phyloP scores from a whole-genome alignment of 345 rosid genomes.

The Sisymbrium irio region DNA sequence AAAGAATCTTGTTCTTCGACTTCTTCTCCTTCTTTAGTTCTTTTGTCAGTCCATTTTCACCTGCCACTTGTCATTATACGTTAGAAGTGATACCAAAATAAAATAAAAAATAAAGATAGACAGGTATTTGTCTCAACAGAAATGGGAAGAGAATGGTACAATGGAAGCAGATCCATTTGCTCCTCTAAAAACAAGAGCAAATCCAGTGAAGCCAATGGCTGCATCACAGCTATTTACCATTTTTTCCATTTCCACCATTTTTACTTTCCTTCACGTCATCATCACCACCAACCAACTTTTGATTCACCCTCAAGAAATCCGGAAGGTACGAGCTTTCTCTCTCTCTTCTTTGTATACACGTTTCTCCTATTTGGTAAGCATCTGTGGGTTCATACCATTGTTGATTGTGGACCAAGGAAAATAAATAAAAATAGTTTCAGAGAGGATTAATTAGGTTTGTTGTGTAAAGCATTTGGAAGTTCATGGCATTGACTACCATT shows the following conservation, averaged over 20 bases:
- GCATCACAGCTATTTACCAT: constrained; percentile 66
- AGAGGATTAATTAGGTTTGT: background rate
- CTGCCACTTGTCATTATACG: constrained; percentile 6
- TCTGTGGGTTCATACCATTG: constrained; percentile 3
- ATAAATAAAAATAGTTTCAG: background rate
- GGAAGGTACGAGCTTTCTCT: constrained; percentile 43
- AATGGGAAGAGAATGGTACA: constrained; percentile 63
- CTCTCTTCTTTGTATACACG: background rate
- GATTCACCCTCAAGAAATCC: constrained; percentile 11
- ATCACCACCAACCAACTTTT: constrained; percentile 20
- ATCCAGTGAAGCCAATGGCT: constrained; percentile 42
- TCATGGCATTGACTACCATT: background rate
- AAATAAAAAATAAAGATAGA: background rate
- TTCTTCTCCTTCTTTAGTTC: constrained; percentile 5
- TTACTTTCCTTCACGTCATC: constrained; percentile 45
- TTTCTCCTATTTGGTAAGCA: constrained; percentile 1
- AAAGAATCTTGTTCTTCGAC: constrained; percentile 1
- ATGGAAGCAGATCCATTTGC: constrained; percentile 34
- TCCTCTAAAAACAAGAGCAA: constrained; percentile 1
- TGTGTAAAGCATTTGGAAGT: background rate
- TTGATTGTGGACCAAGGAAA: background rate
- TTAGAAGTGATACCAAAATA: background rate
- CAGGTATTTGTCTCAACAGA: background rate
- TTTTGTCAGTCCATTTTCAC: constrained; percentile 21
- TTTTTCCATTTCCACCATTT: constrained; percentile 61